phyloP scores from a whole-genome alignment of 2,329 filamentous ascomycete species.

The Cladosporium velox region DNA sequence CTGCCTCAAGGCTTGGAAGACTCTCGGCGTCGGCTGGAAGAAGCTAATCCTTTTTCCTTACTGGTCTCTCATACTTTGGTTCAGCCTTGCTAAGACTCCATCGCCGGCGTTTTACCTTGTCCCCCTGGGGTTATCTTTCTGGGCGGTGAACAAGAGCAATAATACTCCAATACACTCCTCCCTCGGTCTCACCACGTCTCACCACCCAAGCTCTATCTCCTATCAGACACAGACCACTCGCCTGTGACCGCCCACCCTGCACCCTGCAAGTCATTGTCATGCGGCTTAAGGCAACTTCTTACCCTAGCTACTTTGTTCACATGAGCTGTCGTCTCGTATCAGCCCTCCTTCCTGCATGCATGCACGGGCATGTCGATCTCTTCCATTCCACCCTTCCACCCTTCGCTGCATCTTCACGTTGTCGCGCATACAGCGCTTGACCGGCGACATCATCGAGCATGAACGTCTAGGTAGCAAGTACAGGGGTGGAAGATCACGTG shows the following conservation, averaged over 20 bases:
- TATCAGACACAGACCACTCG: neutral
- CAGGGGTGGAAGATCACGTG: neutral
- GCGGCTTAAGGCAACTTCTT: neutral
- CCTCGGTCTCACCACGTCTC: neutral
- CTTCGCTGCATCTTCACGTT: neutral
- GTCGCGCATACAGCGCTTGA: neutral
- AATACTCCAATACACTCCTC: neutral
- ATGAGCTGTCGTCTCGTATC: slow-evolving; percentile 8
- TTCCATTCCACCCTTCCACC: neutral
- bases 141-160: neutral
- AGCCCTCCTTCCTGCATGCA: neutral
- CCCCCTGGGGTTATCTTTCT: neutral
- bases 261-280: slow-evolving; percentile 6
- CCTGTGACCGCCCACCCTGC: neutral
- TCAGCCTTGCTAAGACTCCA: neutral
- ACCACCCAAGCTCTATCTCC: slow-evolving; percentile 1
- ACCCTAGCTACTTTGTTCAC: neutral
- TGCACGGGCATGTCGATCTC: slow-evolving; percentile 4
- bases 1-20: neutral
- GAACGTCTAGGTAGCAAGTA: neutral
- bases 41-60: neutral
- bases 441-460: neutral
- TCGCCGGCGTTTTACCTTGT: neutral
- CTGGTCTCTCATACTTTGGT: neutral
- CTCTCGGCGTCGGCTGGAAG: neutral